Base-by-base conservation (phyloP, 2,329 filamentous ascomycete genomes). In the Metarhizium album region DNA sequence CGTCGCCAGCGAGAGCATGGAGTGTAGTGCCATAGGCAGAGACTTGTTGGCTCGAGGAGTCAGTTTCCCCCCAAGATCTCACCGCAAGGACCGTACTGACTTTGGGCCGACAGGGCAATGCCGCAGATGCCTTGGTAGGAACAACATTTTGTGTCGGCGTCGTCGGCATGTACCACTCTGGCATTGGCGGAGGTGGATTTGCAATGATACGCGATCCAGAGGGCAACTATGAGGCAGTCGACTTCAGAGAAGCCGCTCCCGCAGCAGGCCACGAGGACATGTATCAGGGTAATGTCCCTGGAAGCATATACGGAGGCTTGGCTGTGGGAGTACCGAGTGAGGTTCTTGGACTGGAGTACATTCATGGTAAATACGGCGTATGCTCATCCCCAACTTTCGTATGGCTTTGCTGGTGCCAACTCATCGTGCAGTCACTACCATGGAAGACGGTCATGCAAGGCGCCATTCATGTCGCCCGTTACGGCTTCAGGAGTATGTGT, bases 161-260 rank as follows among this genome's bases (percentile, higher is more conserved):
- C 6, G 76, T 86, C 43, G 84, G 78, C 51, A 87, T 87, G 81
- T 87, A 88, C 58, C 86, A 90, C 64, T 80, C 79, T 40, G 90
- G 91, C 16, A 85, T 96, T 53, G 90, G 87, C 20, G 91, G 91
- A 6, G 91, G 91, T 40, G 91, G 91, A 2, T 97, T 97, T 68
- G 86, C 90, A 76, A 74, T 95, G 4, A 79, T 95, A 4, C 82
- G 87, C 46, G 75, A 80, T 33, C 70, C 79, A 16, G 73, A 87
- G 52, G 89, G 89, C n/a, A 73, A 74, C 18, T 94, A 90, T 62
- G 89, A 95, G 62, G 83, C 84, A 52, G 82, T 97, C 58, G 91
- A 97, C 67, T 97, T 95, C 62, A 78, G 91, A 45, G 91, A 97
- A 66, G 82, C 85, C 0, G 91, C 91, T 0, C 91, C 91, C 1